These are phyloP conservation scores for Cadophora sp. DNA, from an alignment of 2,329 filamentous ascomycete genomes.

Conservation along the genomic window DNA sequence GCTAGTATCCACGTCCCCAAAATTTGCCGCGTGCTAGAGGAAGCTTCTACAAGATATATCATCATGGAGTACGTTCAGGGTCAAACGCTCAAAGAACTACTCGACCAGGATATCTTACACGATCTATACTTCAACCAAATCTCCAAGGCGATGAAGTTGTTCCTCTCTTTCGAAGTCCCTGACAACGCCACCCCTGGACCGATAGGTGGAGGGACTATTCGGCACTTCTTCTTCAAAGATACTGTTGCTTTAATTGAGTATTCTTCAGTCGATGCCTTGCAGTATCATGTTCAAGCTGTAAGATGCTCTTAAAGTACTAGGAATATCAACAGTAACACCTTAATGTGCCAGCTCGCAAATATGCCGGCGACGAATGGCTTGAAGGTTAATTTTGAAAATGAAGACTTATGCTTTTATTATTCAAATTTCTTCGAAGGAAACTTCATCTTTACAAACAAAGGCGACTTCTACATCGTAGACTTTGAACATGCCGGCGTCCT, in stretches of 20 bases:
- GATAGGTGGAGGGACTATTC: slow-evolving; percentile 26
- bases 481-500: slow-evolving; percentile 23
- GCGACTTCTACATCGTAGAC: slow-evolving; percentile 23
- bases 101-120: slow-evolving; percentile 4
- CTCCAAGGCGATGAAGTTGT: slow-evolving; percentile 27
- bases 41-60: slow-evolving; percentile 4
- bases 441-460: slow-evolving; percentile 20
- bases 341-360: slow-evolving; percentile 6
- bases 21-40: slow-evolving; percentile 9
- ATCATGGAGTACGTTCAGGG: slow-evolving; percentile 19
- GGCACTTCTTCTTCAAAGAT: slow-evolving; percentile 32
- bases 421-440: slow-evolving; percentile 28
- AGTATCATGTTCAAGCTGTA: slow-evolving; percentile 8
- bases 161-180: slow-evolving; percentile 27
- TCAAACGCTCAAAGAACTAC: slow-evolving; percentile 4
- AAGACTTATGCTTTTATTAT: slow-evolving; percentile 27
- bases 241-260: slow-evolving; percentile 17
- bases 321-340: background rate
- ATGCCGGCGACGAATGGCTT: background rate
- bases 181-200: slow-evolving; percentile 15
- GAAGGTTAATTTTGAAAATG: slow-evolving; percentile 17
- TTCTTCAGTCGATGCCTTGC: slow-evolving; percentile 4
- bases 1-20: slow-evolving; percentile 12
- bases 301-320: background rate
- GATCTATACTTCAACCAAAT: slow-evolving; percentile 18